Percentiles rank a stretch among this genome's conserved stretches.
Conservation (phyloP, 306 rosid genomes). For the Lathyrus tuberosus region DNA sequence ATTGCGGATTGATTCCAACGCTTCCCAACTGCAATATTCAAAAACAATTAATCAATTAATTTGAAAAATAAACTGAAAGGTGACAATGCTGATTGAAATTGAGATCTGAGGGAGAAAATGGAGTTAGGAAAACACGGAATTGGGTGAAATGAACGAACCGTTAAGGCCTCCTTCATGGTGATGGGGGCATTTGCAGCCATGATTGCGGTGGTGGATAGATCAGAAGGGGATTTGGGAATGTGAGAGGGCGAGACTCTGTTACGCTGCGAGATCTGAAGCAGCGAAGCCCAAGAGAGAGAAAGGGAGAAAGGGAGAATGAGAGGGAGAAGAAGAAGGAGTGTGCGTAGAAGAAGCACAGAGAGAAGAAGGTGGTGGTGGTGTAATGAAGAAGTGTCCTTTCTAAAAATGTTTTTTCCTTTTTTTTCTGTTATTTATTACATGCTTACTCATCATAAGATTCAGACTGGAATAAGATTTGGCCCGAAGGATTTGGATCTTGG, state of each 20-base stretch:
- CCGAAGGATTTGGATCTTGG: no score
- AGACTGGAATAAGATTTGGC: no score
- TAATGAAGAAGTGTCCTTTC: constrained; percentile 34
- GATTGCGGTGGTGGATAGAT: constrained; percentile 20
- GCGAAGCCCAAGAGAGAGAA: constrained; percentile 24
- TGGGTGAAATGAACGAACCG: constrained; percentile 46
- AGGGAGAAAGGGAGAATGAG: not conserved
- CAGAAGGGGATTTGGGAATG: constrained; percentile 14
- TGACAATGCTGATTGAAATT: constrained; percentile 12
- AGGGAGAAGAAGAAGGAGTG: constrained; percentile 40
- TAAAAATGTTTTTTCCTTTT: constrained; percentile 25
- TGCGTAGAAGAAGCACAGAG: constrained; percentile 30
- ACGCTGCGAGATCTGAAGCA: constrained; percentile 53
- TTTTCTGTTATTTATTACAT: constrained; percentile 10
- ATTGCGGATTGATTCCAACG: constrained; percentile 73
- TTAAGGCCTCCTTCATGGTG: constrained; percentile 66
- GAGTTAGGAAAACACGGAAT: not conserved
- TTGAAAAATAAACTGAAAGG: not conserved
- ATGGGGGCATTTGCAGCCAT: constrained; percentile 79
- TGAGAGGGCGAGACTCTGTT: constrained; percentile 9
- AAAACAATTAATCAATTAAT: not conserved
- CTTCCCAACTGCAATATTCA: constrained; percentile 57
- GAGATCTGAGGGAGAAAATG: constrained; percentile 35
- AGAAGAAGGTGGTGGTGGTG: constrained; percentile 12
- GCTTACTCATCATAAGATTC: constrained; percentile 3